A percentile compares a stretch with the other conserved stretches of the same genome.
These are phyloP conservation scores for Colletotrichum magnum DNA, from an alignment of 2,329 filamentous ascomycete species.

Conservation along the genomic window DNA sequence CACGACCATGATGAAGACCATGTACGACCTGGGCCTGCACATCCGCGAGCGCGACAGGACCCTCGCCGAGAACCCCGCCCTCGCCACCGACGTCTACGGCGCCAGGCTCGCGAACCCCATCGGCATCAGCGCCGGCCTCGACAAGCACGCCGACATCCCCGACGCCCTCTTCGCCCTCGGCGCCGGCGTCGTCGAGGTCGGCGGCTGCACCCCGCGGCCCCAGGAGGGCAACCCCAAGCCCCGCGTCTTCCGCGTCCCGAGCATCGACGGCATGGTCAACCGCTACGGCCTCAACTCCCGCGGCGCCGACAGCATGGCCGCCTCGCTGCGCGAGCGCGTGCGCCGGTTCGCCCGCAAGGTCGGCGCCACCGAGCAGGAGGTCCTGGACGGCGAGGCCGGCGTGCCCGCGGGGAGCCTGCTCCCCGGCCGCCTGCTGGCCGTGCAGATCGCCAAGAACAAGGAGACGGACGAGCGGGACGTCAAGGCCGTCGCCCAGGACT, in stretches of 20 bases:
- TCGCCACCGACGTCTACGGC: constrained; percentile 76
- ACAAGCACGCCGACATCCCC: constrained; percentile 93
- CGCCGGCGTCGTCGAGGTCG: constrained; percentile 90
- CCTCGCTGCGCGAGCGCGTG: constrained; percentile 82
- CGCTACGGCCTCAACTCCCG: constrained; percentile 95
- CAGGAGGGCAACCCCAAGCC: constrained; percentile 91
- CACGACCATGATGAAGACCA: constrained; percentile 77
- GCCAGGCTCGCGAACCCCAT: constrained; percentile 86
- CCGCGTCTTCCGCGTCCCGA: constrained; percentile 88
- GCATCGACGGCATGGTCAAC: constrained; percentile 91
- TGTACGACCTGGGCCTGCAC: constrained; percentile 83
- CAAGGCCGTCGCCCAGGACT: constrained; percentile 82
- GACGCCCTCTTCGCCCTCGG: constrained; percentile 88
- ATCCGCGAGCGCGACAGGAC: constrained; percentile 80
- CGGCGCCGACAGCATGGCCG: constrained; percentile 89
- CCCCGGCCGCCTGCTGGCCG: constrained; percentile 83
- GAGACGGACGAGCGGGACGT: constrained; percentile 88
- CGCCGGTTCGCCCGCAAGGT: constrained; percentile 80
- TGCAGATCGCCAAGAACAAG: constrained; percentile 99
- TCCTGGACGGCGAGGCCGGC: constrained; percentile 82
- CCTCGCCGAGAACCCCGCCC: constrained; percentile 49
- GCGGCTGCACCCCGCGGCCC: constrained; percentile 88
- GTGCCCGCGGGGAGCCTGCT: constrained; percentile 88
- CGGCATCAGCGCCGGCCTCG: constrained; percentile 94
- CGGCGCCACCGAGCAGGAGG: constrained; percentile 79